A percentile compares a stretch with the other conserved stretches of the same genome.
Conservation (phyloP, 1,284 basidiomycete genomes). For the Rhodotorula sp. region DNA sequence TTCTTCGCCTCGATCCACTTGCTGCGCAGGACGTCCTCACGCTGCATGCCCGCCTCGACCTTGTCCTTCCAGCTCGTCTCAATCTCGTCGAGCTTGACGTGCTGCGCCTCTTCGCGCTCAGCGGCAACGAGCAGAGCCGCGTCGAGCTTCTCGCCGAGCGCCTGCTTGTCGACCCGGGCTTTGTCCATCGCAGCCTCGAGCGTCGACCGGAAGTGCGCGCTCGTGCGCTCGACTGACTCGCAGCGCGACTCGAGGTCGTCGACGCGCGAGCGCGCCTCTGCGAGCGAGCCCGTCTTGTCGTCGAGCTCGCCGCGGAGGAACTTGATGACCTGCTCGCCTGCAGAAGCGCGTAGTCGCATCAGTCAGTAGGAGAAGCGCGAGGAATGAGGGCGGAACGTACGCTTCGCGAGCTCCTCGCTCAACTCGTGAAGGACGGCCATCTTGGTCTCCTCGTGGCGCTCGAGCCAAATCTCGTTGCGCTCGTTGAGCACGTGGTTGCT, state of each 20-base stretch:
- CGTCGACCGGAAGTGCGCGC: background rate
- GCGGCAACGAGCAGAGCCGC: background rate
- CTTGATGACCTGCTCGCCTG: constrained; percentile 24
- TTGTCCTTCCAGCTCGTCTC: background rate
- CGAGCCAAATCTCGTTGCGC: constrained; percentile 1
- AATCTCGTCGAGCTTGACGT: background rate
- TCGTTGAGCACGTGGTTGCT: background rate
- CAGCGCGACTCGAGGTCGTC: background rate
- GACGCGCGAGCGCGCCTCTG: constrained; percentile 11
- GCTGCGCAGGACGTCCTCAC: background rate
- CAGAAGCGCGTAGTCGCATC: background rate
- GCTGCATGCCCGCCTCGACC: background rate
- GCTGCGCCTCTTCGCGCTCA: background rate
- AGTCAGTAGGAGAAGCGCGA: too few relatives aligned
- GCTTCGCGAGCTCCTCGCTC: background rate
- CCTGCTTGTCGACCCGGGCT: background rate
- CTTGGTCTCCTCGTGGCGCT: constrained; percentile 23
- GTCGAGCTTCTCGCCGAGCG: background rate
- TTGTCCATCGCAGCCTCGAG: background rate
- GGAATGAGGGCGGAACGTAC: background rate
- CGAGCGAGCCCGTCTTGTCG: constrained; percentile 10
- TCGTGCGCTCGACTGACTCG: background rate
- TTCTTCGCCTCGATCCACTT: background rate
- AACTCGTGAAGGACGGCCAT: constrained; percentile 5
- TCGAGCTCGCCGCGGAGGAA: constrained; percentile 29